phyloP scores from a whole-genome alignment of 768 basidiomycete genomes.

The Leccinellum luteum region DNA sequence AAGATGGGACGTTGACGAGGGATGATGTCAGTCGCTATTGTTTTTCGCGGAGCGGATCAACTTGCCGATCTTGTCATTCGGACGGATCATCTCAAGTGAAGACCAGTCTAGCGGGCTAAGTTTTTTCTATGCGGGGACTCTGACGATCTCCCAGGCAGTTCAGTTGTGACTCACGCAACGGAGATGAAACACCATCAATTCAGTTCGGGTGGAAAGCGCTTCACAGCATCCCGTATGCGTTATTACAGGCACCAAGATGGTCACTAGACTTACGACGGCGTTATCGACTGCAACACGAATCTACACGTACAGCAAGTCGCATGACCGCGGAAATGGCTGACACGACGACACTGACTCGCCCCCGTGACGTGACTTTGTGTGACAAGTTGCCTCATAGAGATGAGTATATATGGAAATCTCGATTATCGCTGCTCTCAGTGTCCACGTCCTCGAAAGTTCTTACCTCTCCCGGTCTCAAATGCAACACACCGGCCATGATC shows the following conservation, averaged over 20 bases:
- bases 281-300: background rate
- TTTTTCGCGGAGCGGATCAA: background rate
- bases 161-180: constrained; percentile 1
- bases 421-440: constrained; percentile 31
- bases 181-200: constrained; percentile 15
- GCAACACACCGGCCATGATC: constrained; percentile 22
- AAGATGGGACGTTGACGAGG: background rate
- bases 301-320: constrained; percentile 7
- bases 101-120: background rate
- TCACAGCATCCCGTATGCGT: background rate
- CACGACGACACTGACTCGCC: background rate
- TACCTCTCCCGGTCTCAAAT: constrained; percentile 6
- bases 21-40: constrained; percentile 11
- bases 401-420: constrained; percentile 35
- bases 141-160: too few relatives aligned
- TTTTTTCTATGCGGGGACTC: background rate
- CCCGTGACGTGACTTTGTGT: background rate
- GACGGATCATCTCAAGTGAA: constrained; percentile 15
- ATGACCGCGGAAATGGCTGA: constrained; percentile 3
- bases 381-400: background rate
- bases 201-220: background rate
- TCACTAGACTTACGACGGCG: background rate
- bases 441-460: constrained; percentile 10
- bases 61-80: constrained; percentile 1
- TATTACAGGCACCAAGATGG: background rate